Base-by-base conservation (phyloP, 352 stramenopile species). In the Phytophthora rubi region DNA sequence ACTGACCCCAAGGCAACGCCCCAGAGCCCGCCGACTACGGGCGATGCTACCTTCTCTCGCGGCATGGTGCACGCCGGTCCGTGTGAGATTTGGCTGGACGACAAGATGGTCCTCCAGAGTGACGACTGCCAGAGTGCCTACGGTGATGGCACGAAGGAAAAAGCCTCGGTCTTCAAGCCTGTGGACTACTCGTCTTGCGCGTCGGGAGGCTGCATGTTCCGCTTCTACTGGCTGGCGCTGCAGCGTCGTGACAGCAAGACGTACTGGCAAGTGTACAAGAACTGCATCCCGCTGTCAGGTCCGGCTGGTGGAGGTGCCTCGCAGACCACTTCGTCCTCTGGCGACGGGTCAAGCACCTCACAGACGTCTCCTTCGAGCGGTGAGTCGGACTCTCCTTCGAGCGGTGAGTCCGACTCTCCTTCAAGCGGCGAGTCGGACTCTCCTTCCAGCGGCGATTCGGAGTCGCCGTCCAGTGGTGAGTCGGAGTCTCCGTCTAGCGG, bases 201-300 rank as follows among this genome's bases (percentile, higher is more conserved):
- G 0, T 35, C 68, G 1, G 44, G 52, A 2, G 73, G 73, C 1
- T 82, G 75, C 65, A 80, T 78, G 68, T 66, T 80, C 21, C 63
- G 63, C 8, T 82, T 71, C 59, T 82, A 77, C 57, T 80, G 73
- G 68, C 49, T 82, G 15, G 75, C 71, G 3, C 44, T 82, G 10
- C 71, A 82, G 53, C 65, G 65, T 51, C 49, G 58, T 1, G 58
- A 77, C 26, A 56, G 61, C 10, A 61, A 77, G 47, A 74, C 68
- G 7, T 59, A 59, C 0, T 79, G 75, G 75, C 75, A 82, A 33
- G 68, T 75, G 4, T 80, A 82, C 68, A 78, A 75, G 37, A 76
- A 77, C 52, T 80, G 69, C 28, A 18, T 76, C 23, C 68, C 68
- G 4, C 56, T 80, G 9, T 47, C 66, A 12, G 73, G 72, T 4